Base-by-base conservation (phyloP, 2,329 filamentous ascomycete genomes). In the Aspergillus fischeri region DNA sequence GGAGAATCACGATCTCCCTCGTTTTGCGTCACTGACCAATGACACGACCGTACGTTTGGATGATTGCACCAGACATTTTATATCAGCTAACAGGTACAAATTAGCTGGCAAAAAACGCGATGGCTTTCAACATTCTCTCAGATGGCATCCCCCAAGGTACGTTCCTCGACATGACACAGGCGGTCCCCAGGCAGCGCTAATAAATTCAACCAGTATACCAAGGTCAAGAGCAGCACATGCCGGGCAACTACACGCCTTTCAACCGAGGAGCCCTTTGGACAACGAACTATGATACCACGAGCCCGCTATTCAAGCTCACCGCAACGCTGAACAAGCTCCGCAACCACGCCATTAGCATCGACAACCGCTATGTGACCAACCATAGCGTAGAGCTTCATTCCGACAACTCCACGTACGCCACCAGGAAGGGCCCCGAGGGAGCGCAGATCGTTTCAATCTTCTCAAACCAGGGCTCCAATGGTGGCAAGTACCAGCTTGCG, bases 171-270 rank as follows among this genome's bases (percentile, higher is more conserved):
- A 17, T 21, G 4, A 41, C 35, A 14, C 29, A 2, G 28, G 5
- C 6, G 45, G 20, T 11, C 38, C 11, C 10, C 29, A 29, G 10
- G 44, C 14, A 24, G 17, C n/a, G 21, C 41, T 50, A 52, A 32
- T 20, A 29, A 10, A 17, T 10, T 27, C 10, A 6, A n/a, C 17
- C 20, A 60, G 76, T 87, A 41, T 88, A 87, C 69, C 79, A 86
- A 63, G 85, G 85, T 29, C 83, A 85, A 58, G 86, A 88, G 70
- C 85, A 88, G 65, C 82, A 81, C 54, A 83, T 80, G 66, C 65
- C 74, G 1, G 80, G 80, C 27, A 75, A 75, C n/a, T 75, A 69
- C 38, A 67, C 68, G 38, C 82, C 82, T 4, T 73, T 76, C 0
- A 77, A 76, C 48, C 81, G 83, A 29, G 81, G 84, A 64, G 80